A percentile compares a stretch with the other conserved stretches of the same genome.
phyloP scores from a whole-genome alignment of 1,139 yeast species.

The Saccharomyces uvarum region DNA sequence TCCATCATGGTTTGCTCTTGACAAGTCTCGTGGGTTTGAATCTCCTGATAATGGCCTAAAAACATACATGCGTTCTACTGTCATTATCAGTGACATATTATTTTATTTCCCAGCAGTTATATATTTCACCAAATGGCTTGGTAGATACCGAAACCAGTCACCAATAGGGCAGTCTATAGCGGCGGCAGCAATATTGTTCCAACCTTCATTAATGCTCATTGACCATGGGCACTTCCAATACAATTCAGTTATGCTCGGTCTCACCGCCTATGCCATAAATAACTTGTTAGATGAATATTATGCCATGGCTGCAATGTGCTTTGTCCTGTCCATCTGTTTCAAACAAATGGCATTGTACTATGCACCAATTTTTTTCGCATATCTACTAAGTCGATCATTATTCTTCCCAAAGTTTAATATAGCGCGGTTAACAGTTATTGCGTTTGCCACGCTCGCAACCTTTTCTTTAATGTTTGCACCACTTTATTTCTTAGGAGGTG shows the following conservation, averaged over 20 bases:
- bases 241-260: slow-evolving; percentile 89
- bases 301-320: slow-evolving; percentile 68
- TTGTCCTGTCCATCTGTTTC: slow-evolving; percentile 69
- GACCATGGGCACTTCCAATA: slow-evolving; percentile 98
- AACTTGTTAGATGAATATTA: slow-evolving; percentile 59
- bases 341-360: slow-evolving; percentile 95
- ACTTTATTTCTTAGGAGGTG: slow-evolving; percentile 40
- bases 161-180: slow-evolving; percentile 73
- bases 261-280: slow-evolving; percentile 59
- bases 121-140: slow-evolving; percentile 59
- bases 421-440: slow-evolving; percentile 51
- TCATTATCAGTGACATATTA: slow-evolving; percentile 63
- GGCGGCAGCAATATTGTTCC: slow-evolving; percentile 66
- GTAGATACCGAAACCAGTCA: slow-evolving; percentile 41
- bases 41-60: slow-evolving; percentile 45
- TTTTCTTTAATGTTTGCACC: slow-evolving; percentile 54
- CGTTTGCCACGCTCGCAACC: slow-evolving; percentile 52
- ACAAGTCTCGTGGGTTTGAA: slow-evolving; percentile 70
- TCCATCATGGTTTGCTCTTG: slow-evolving; percentile 68
- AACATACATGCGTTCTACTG: slow-evolving; percentile 78
- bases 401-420: slow-evolving; percentile 35
- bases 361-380: slow-evolving; percentile 80
- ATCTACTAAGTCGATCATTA: slow-evolving; percentile 35
- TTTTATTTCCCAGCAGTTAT: slow-evolving; percentile 77
- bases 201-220: slow-evolving; percentile 72